Evolutionary conservation across 345 rosid species (phyloP).

Genomic region (Dimocarpus longan): DNA sequence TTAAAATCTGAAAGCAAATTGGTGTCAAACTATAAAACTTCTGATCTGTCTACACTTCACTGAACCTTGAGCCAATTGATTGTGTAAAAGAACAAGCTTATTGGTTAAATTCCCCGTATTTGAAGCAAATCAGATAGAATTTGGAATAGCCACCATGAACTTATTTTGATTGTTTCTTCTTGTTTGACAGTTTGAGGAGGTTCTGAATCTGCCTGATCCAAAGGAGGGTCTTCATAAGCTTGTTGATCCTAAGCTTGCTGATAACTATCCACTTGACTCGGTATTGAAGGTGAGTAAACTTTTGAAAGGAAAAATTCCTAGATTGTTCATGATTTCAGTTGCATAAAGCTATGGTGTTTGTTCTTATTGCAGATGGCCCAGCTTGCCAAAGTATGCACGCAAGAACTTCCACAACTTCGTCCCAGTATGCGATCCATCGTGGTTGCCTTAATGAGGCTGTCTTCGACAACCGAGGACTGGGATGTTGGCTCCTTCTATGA

Average conservation of each 20-base stretch:
- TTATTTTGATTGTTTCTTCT: not conserved
- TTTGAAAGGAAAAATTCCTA: not conserved
- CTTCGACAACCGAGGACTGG: conserved; percentile 83
- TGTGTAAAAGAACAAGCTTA: no score
- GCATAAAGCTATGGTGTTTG: conserved; percentile 5
- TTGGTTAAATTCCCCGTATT: not conserved
- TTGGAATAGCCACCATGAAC: not conserved
- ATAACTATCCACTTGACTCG: conserved; percentile 71
- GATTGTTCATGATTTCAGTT: conserved; percentile 8
- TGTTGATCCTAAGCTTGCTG: conserved; percentile 75
- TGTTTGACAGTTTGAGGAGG: conserved; percentile 69
- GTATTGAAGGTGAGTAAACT: conserved; percentile 58
- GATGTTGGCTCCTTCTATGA: conserved; percentile 69
- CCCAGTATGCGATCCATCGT: conserved; percentile 92
- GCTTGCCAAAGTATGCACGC: conserved; percentile 87
- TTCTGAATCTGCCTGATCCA: conserved; percentile 56
- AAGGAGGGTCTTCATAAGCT: conserved; percentile 60
- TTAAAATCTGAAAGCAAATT: not conserved
- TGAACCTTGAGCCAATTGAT: not conserved
- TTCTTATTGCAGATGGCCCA: conserved; percentile 71
- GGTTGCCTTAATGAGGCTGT: conserved; percentile 83
- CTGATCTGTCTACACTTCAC: not conserved
- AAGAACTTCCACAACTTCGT: conserved; percentile 72
- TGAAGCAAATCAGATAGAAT: not conserved
- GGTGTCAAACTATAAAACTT: not conserved